Conservation (phyloP, 768 basidiomycete genomes). For the Rickenella mellea region DNA sequence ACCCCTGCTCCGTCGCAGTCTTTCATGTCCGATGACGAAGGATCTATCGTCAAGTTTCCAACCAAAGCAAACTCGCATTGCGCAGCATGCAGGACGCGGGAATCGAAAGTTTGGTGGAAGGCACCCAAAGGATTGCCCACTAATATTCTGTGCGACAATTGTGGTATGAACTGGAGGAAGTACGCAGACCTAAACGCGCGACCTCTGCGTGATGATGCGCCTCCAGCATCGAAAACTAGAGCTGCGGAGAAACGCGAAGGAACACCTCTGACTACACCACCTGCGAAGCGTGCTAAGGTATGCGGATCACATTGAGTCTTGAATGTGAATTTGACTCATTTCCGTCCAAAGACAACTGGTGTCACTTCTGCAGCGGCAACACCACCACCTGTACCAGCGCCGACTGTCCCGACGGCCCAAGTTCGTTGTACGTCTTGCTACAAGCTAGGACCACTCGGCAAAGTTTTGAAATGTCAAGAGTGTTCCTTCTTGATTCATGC, state of each 20-base stretch:
- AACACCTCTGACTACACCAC: slow-evolving; percentile 38
- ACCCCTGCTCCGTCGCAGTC: slow-evolving; percentile 20
- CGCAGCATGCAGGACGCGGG: slow-evolving; percentile 77
- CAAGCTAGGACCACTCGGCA: slow-evolving; percentile 64
- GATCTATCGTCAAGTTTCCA: slow-evolving; percentile 55
- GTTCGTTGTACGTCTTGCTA: slow-evolving; percentile 68
- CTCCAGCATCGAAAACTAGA: slow-evolving; percentile 24
- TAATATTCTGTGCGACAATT: slow-evolving; percentile 72
- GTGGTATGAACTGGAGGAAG: slow-evolving; percentile 86
- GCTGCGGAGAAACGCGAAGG: slow-evolving; percentile 51
- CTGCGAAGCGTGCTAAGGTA: slow-evolving; percentile 60
- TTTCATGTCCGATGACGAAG: slow-evolving; percentile 55
- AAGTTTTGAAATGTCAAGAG: slow-evolving; percentile 73
- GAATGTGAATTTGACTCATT: slow-evolving; percentile 15
- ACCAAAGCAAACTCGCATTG: slow-evolving; percentile 52
- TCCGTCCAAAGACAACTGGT: neutral
- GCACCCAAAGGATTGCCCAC: slow-evolving; percentile 80
- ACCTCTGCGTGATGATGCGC: slow-evolving; percentile 22
- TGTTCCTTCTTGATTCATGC: slow-evolving; percentile 77
- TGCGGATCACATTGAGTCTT: slow-evolving; percentile 29
- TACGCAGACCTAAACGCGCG: slow-evolving; percentile 83
- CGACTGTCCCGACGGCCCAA: slow-evolving; percentile 40
- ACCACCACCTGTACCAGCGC: slow-evolving; percentile 44
- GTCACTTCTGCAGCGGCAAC: slow-evolving; percentile 37
- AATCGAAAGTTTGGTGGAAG: slow-evolving; percentile 82